Base-by-base conservation (phyloP, 2,329 filamentous ascomycete species). In the Talaromyces sp. region DNA sequence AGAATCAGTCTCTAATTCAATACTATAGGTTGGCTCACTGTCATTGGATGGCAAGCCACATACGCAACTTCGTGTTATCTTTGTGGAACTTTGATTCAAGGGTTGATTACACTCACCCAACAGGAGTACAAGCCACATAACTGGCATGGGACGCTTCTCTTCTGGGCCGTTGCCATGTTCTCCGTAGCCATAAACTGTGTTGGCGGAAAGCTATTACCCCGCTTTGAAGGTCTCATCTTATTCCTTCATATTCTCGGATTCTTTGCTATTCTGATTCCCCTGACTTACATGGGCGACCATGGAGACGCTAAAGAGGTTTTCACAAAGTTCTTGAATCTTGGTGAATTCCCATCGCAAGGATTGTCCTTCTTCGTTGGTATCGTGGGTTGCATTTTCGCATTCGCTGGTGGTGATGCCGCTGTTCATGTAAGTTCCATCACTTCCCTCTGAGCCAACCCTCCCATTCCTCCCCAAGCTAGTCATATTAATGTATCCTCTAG, bases 101-200 rank as follows among this genome's bases (percentile, higher is more conserved):
- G 70, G 4, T 64, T 75, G 5, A 52, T 72, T 7, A 52, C 67
- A 1, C 63, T 81, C 10, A 77, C 70, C 27, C 56, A 75, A 17
- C 56, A 58, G 2, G 54, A 51, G 16, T 79, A 80, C 51, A 41
- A 65, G 0, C 58, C 67, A 0, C 55, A 77, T 44, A 64, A 69
- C 22, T 82, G 78, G 77, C 80, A 83, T 45, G 76, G 71, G 1
- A 81, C 79, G 0, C 66, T 82, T 1, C 61, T 82, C 0, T 73
- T 73, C 47, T 80, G 76, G 62, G 77, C 75, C 0, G 63, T 80
- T 14, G 68, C 75, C 2, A 13, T 69, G 1, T 64, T 78, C 11
- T 65, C 68, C 4, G 57, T 76, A 5, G 61, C 66, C 22, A 70
- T 80, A 54, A 82, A 82, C 56, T 73, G 73, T 1, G 65, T 75